Evolutionary conservation across 768 basidiomycete species (phyloP), one percentile per base, ranked within the genome.

Genomic region (Hygrophoropsis aurantiaca): DNA sequence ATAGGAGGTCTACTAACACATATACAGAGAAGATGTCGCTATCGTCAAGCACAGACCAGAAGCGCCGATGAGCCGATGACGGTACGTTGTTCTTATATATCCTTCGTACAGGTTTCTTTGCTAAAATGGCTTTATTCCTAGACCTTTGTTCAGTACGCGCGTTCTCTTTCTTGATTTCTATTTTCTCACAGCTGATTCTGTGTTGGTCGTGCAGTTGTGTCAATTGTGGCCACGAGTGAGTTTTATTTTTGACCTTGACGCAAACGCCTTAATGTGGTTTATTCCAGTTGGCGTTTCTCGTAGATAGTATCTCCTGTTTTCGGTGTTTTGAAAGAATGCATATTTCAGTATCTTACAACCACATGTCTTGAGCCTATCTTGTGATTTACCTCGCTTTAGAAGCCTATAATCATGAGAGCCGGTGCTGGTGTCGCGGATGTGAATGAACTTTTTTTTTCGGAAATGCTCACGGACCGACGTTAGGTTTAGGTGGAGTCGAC

Each of bases 41-140:
- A 97, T 58, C 87, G 91, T 55, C 94, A 98, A 73, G 91, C 92
- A 58, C 97, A 99, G 65, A 99, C 97, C 7, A 80, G 97, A 46
- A 93, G 90, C 61, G 95, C 97, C 7, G 97, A 98, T 71, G 97
- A 97, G 70, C 94, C 95, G 19, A 97, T 98, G 94, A 97, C 95
- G 3, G 87, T 90, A 64, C 61, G 85, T 77, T 16, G 19, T 37
- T 25, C 25, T 45, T 30, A n/a, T n/a, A 33, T 44, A 11, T 18
- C 6, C 25, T 26, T 16, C 20, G n/a, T 13, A 21, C n/a, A 13
- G 30, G 18, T 11, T 19, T 16, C 23, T 46, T 52, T 23, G 59
- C 42, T 21, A 35, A n/a, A n/a, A 46, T 18, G 38, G 27, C 15
- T 40, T 37, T 43, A 43, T 33, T 41, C 34, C 25, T 26, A 90